Evolutionary conservation across 2,329 filamentous ascomycete genomes (phyloP).

Genomic region (Talaromyces sp.): DNA sequence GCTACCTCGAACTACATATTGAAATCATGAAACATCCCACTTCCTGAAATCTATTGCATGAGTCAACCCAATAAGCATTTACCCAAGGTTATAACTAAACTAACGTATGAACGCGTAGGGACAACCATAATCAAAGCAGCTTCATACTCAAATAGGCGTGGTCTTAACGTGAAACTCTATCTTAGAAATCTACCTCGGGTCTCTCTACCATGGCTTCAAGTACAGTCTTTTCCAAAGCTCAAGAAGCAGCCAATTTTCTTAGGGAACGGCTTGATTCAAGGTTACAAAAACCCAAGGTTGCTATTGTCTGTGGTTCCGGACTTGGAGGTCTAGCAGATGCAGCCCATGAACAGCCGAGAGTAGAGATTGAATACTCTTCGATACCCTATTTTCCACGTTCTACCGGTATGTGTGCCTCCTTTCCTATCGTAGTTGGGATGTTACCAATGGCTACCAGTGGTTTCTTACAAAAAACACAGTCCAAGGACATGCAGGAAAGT

Average conservation of each 20-base stretch:
- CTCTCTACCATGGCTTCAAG: slow-evolving; percentile 7
- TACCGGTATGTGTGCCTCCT: slow-evolving; percentile 45
- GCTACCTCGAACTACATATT: neutral
- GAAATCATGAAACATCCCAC: neutral
- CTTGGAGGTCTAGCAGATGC: slow-evolving; percentile 57
- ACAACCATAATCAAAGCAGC: no score
- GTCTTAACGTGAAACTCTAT: neutral
- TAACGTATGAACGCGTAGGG: no score
- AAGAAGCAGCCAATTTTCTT: slow-evolving; percentile 49
- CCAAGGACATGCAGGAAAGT: slow-evolving; percentile 58
- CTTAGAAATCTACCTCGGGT: slow-evolving; percentile 5
- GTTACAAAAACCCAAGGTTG: slow-evolving; percentile 53
- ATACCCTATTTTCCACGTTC: slow-evolving; percentile 59
- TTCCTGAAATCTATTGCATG: neutral
- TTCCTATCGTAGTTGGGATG: neutral
- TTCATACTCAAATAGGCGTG: neutral
- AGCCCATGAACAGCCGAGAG: slow-evolving; percentile 46
- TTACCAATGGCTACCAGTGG: neutral
- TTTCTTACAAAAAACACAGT: slow-evolving; percentile 33
- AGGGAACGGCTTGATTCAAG: slow-evolving; percentile 45
- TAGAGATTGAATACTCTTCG: slow-evolving; percentile 53
- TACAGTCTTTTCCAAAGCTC: slow-evolving; percentile 28
- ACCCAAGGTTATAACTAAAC: neutral
- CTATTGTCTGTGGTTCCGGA: slow-evolving; percentile 61
- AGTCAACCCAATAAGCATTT: neutral